A percentile compares a stretch with the other conserved stretches of the same genome.
These are phyloP conservation scores for Musa beccarii DNA, from an alignment of 176 grass and related monocot genomes.

Conservation along the genomic window DNA sequence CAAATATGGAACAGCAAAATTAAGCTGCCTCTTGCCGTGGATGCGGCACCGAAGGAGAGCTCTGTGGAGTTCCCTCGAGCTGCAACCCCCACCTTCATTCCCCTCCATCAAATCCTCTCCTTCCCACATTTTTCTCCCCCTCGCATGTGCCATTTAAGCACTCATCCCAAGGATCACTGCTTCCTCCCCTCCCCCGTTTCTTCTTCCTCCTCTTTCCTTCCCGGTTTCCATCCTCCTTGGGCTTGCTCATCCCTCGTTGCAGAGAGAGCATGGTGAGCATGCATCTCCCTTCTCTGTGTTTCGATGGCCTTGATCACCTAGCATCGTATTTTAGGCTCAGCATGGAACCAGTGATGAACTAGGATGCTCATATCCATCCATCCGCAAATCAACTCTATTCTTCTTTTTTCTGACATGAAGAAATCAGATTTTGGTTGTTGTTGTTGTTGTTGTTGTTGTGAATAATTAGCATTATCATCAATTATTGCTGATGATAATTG, in stretches of 20 bases:
- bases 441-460: not conserved
- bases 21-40: too few relatives aligned
- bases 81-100: too few relatives aligned
- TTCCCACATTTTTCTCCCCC: not conserved
- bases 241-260: conserved; percentile 1
- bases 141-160: not conserved
- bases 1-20: too few relatives aligned
- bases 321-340: not conserved
- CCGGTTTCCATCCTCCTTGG: not conserved
- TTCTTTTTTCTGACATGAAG: too few relatives aligned
- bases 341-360: not conserved
- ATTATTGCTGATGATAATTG: not conserved
- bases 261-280: not conserved
- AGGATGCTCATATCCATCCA: not conserved
- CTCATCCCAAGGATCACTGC: not conserved
- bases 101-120: conserved; percentile 3
- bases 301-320: not conserved
- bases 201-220: not conserved
- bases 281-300: not conserved
- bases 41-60: not conserved
- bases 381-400: too few relatives aligned
- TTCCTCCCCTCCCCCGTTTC: not conserved
- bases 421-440: not conserved
- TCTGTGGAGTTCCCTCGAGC: not conserved
- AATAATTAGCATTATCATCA: not conserved